These are phyloP conservation scores for Solanum lycopersicoides DNA, from an alignment of 257 asterid genomes.

Conservation along the genomic window DNA sequence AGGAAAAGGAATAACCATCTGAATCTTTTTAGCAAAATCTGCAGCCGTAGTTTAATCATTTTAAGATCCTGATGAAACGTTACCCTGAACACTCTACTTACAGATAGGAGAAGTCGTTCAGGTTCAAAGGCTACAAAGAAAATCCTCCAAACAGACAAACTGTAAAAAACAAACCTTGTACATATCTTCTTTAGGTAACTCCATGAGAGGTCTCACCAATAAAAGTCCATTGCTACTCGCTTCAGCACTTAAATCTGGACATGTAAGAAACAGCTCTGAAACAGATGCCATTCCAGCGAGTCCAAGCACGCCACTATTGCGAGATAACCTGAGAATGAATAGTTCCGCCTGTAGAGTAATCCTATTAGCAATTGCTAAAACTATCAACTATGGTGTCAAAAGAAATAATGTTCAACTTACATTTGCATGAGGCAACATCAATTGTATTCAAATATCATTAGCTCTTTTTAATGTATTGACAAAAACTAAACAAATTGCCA, in stretches of 20 bases:
- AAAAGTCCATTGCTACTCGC: constrained; percentile 35
- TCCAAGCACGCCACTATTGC: constrained; percentile 90
- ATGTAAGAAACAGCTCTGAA: constrained; percentile 40
- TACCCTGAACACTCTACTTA: not conserved
- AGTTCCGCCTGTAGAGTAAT: constrained; percentile 63
- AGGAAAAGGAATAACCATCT: not conserved
- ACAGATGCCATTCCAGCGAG: constrained; percentile 86
- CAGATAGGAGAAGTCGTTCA: not conserved
- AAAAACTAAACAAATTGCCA: not conserved
- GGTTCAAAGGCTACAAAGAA: not conserved
- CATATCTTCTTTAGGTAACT: constrained; percentile 78
- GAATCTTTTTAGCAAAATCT: not conserved
- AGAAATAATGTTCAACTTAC: not conserved
- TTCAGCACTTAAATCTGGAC: constrained; percentile 28
- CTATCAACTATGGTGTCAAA: not conserved
- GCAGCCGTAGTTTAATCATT: not conserved
- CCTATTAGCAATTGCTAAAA: constrained; percentile 10
- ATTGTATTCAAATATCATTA: not conserved
- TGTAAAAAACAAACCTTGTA: constrained; percentile 42
- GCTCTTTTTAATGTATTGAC: not conserved
- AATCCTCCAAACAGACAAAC: not conserved
- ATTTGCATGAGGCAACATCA: not conserved
- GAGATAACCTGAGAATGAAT: constrained; percentile 76
- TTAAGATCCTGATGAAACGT: not conserved
- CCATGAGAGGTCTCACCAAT: constrained; percentile 80